phyloP scores from a whole-genome alignment of 2,329 filamentous ascomycete genomes.

The Claviceps maximensis region DNA sequence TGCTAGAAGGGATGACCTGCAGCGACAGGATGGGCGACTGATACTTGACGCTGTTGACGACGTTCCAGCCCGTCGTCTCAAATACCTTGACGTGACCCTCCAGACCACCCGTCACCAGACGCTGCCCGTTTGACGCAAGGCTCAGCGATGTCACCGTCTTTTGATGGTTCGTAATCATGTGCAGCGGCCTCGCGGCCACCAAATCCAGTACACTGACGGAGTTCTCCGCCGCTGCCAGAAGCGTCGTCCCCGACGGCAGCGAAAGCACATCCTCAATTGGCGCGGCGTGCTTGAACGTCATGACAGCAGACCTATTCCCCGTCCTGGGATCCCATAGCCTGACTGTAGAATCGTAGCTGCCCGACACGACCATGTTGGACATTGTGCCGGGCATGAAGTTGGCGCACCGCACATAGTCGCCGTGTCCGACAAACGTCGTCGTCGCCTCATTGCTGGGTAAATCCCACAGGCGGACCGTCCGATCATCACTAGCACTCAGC shows the following conservation, averaged over 20 bases:
- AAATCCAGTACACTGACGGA: conserved; percentile 86
- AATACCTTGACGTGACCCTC: conserved; percentile 97
- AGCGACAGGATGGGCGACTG: conserved; percentile 80
- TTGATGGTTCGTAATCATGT: conserved; percentile 85
- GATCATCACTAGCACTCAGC: conserved; percentile 84
- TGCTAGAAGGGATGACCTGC: conserved; percentile 45
- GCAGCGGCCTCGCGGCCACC: conserved; percentile 76
- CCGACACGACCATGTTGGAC: conserved; percentile 70
- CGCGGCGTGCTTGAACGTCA: conserved; percentile 90
- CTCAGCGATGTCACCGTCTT: conserved; percentile 90
- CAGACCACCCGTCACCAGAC: conserved; percentile 75
- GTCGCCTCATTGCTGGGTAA: conserved; percentile 66
- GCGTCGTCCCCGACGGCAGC: conserved; percentile 71
- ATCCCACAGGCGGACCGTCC: conserved; percentile 89
- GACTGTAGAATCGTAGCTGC: conserved; percentile 90
- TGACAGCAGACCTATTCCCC: conserved; percentile 51
- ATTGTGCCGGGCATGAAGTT: conserved; percentile 65
- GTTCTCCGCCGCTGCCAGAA: conserved; percentile 75
- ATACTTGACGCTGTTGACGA: conserved; percentile 91
- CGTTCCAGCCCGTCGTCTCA: conserved; percentile 87
- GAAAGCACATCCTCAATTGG: conserved; percentile 82
- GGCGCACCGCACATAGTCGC: conserved; percentile 83
- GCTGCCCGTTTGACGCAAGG: conserved; percentile 64
- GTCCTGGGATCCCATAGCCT: conserved; percentile 84
- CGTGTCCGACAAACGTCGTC: conserved; percentile 71